These are phyloP conservation scores for Alternaria viburni DNA, from an alignment of 2,329 filamentous ascomycete species.

Conservation along the genomic window DNA sequence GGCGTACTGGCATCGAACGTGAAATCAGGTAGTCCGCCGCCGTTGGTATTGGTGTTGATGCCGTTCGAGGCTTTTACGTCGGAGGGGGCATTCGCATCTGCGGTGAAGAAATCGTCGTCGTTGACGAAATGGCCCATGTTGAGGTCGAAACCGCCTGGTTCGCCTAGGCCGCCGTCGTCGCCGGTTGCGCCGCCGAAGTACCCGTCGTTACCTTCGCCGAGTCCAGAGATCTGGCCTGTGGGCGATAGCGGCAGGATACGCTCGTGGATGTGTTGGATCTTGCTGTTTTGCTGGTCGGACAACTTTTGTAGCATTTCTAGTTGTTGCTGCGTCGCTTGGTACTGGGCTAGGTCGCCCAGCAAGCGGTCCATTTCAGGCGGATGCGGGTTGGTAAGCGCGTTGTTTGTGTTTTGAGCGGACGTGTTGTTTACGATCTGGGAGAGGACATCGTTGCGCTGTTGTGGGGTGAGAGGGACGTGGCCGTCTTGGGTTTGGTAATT, in stretches of 20 bases:
- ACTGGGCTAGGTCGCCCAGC: constrained; percentile 64
- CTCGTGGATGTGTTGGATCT: constrained; percentile 76
- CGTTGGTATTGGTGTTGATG: constrained; percentile 13
- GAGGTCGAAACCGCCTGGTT: constrained; percentile 51
- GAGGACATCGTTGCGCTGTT: constrained; percentile 57
- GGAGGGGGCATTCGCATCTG: not conserved
- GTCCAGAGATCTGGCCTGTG: constrained; percentile 76
- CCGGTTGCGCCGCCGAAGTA: constrained; percentile 49
- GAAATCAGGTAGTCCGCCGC: constrained; percentile 1
- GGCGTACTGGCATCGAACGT: constrained; percentile 1
- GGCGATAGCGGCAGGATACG: constrained; percentile 81
- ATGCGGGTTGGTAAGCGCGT: constrained; percentile 62
- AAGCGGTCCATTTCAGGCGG: constrained; percentile 64
- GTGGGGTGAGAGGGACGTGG: constrained; percentile 53
- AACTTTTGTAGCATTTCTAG: constrained; percentile 80
- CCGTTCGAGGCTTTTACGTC: too few species aligned
- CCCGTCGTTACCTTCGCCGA: constrained; percentile 46
- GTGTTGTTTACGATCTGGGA: constrained; percentile 56
- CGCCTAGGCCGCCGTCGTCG: constrained; percentile 37
- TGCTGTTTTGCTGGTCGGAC: constrained; percentile 77
- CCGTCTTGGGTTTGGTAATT: constrained; percentile 57
- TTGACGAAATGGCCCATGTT: constrained; percentile 66
- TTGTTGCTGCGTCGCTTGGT: constrained; percentile 74
- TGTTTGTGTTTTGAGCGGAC: constrained; percentile 55
- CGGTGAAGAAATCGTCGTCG: constrained; percentile 60